Evolutionary conservation across 768 basidiomycete species (phyloP).

Genomic region (Pholiota conissans): DNA sequence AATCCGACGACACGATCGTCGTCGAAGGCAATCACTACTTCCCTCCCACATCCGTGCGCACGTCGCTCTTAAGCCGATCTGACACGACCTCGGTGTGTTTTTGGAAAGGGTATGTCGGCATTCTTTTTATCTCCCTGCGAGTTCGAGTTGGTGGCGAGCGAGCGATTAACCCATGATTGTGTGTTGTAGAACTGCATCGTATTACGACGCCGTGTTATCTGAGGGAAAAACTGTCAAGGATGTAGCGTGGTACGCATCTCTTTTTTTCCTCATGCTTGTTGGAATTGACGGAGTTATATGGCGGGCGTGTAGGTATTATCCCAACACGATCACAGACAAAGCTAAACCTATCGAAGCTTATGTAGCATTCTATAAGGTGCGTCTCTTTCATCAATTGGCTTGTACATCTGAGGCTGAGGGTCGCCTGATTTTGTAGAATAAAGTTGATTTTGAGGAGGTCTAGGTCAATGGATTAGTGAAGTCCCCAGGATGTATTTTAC

Average conservation of each 20-base stretch:
- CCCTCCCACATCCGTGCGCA: constrained; percentile 54
- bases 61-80: constrained; percentile 47
- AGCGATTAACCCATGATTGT: neutral
- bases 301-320: constrained; percentile 61
- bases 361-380: constrained; percentile 82
- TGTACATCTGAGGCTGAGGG: too few species aligned
- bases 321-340: constrained; percentile 46
- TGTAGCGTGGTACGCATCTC: constrained; percentile 59
- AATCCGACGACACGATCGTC: constrained; percentile 51
- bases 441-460: neutral
- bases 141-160: neutral
- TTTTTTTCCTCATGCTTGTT: neutral
- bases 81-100: constrained; percentile 50
- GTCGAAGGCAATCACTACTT: constrained; percentile 79
- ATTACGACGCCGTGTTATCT: constrained; percentile 55
- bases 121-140: neutral
- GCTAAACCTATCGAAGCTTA: constrained; percentile 65
- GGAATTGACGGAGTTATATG: neutral
- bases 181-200: constrained; percentile 54
- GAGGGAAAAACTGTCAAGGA: constrained; percentile 51
- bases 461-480: too few species aligned
- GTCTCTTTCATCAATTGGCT: neutral
- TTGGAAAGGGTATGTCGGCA: constrained; percentile 71
- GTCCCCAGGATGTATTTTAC: too few species aligned
- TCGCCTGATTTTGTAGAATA: neutral